Base-by-base conservation (phyloP, 495 filamentous ascomycete species). In the Annulohypoxylon moriforme region DNA sequence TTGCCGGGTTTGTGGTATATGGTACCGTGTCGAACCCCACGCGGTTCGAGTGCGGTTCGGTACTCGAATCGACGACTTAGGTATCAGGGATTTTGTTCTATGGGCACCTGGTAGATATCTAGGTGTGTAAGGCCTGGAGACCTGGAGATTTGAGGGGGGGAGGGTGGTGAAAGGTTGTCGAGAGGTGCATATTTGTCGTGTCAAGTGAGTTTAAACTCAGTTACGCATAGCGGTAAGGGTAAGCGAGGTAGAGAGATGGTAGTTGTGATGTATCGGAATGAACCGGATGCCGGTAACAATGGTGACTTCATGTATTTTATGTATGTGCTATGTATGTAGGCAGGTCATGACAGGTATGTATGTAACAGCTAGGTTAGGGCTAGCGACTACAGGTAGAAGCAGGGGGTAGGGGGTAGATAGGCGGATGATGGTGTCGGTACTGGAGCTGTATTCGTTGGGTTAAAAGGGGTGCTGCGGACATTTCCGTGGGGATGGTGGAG, bases 241-340 rank as follows among this genome's bases (percentile, higher is more conserved):
- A 44, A 22, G 31, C 29, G 50, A 36, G 59, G 25, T 38, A 40
- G 16, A 49, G 25, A 38, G 44, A 65, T 16, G n/a, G n/a, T 38
- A 29, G 22, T 47, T 40, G 36, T 65, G 25, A 24, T 66, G 20
- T 52, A 20, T 55, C 47, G 64, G 64, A 14, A 61, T 60, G 47
- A 53, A 50, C 47, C 55, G 56, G 56, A 68, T 60, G 56, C 64
- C 16, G 27, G 50, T 40, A 58, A 25, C 58, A 20, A 36, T 47
- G 58, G 27, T 38, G 40, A 62, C 36, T 53, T 24, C 49, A 53
- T 53, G 14, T 44, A 53, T 53, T n/a, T n/a, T 22, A 24, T 22
- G 22, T 52, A 52, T 29, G 47, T 52, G 24, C 24, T 14, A n/a
- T 29, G 18, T 61, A 57, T 44, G 36, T 68, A 68, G 50, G 57